Conservation (phyloP, 371 early-diverging fungal genomes). For the Rhizomucor pusillus region DNA sequence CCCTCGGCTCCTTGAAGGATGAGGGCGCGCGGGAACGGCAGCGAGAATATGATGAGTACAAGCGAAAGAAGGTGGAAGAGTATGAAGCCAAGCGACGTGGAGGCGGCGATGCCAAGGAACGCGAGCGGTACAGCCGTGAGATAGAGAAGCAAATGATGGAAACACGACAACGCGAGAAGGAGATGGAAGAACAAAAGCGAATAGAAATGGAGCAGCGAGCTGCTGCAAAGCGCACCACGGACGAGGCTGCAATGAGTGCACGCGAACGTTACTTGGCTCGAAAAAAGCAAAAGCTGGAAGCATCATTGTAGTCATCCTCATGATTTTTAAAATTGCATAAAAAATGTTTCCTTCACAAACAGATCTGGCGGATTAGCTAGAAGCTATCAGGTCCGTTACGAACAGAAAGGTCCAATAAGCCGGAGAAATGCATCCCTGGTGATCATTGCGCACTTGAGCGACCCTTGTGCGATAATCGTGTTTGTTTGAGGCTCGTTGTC, state of each 20-base stretch:
- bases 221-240: constrained; percentile 64
- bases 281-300: constrained; percentile 53
- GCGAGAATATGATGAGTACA: constrained; percentile 49
- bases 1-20: constrained; percentile 27
- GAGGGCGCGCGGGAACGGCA: constrained; percentile 47
- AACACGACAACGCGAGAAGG: constrained; percentile 46
- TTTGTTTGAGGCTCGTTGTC: constrained; percentile 84
- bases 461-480: constrained; percentile 81
- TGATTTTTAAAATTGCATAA: background rate
- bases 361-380: background rate
- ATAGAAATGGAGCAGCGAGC: constrained; percentile 53
- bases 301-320: background rate
- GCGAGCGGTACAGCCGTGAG: constrained; percentile 40
- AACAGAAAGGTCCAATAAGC: constrained; percentile 76
- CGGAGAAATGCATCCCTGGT: constrained; percentile 86
- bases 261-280: constrained; percentile 75
- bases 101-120: constrained; percentile 25
- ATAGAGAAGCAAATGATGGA: constrained; percentile 57
- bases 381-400: constrained; percentile 34
- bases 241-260: constrained; percentile 72
- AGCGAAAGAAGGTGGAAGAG: constrained; percentile 48
- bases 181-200: constrained; percentile 51
- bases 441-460: constrained; percentile 82
- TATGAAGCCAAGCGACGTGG: constrained; percentile 27
- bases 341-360: background rate